These are phyloP conservation scores for Chamaenerion angustifolium DNA, from an alignment of 345 rosid genomes.

Conservation along the genomic window DNA sequence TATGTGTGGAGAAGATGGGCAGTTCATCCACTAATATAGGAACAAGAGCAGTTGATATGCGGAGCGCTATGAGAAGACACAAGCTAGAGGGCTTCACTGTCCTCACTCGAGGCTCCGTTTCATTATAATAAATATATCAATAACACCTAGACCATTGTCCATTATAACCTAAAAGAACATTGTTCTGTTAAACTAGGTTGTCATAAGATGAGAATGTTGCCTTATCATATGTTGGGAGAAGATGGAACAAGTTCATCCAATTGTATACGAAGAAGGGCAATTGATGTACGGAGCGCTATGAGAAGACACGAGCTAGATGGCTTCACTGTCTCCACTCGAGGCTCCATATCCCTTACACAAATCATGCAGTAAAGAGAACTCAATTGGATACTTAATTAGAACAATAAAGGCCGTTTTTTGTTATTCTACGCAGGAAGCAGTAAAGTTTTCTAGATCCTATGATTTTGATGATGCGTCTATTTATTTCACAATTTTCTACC, in stretches of 20 bases:
- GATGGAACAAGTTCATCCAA: no score
- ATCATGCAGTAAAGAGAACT: background rate
- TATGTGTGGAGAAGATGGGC: slow-evolving; percentile 12
- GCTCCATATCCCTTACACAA: slow-evolving; percentile 20
- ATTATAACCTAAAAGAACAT: no score
- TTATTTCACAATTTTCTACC: no score
- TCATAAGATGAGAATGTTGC: no score
- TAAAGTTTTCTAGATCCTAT: no score
- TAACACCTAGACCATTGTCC: no score
- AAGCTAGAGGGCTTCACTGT: slow-evolving; percentile 31
- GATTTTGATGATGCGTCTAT: no score
- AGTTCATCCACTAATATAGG: slow-evolving; percentile 17
- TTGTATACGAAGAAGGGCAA: slow-evolving; percentile 11
- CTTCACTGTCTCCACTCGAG: slow-evolving; percentile 57
- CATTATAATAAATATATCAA: no score
- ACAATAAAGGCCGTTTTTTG: no score
- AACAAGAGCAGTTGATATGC: slow-evolving; percentile 24
- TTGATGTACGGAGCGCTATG: slow-evolving; percentile 47
- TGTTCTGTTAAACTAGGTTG: background rate
- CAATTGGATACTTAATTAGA: no score
- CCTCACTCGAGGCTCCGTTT: slow-evolving; percentile 57
- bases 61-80: slow-evolving; percentile 69
- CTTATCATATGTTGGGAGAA: no score
- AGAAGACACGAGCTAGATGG: slow-evolving; percentile 48
- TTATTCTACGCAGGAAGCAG: no score